Conservation (phyloP, 495 filamentous ascomycete genomes). For the Mycothermus thermophilus region DNA sequence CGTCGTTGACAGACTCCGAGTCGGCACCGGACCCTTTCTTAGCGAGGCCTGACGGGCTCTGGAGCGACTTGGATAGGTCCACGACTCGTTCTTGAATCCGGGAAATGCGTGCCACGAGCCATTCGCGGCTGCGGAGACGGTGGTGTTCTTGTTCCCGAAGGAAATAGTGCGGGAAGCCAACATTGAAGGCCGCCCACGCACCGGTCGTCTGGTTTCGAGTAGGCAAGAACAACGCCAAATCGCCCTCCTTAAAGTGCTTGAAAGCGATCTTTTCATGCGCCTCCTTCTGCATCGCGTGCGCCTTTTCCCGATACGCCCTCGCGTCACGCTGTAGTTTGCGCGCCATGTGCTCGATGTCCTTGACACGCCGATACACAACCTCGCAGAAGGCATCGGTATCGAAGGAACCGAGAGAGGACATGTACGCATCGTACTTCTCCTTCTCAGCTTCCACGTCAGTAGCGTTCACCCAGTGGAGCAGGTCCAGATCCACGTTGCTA, state of each 20-base stretch:
- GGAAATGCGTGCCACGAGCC: constrained; percentile 85
- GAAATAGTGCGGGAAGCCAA: constrained; percentile 93
- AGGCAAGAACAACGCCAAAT: constrained; percentile 88
- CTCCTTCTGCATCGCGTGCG: constrained; percentile 70
- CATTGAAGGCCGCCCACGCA: constrained; percentile 97
- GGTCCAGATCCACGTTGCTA: constrained; percentile 45
- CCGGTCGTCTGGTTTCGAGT: constrained; percentile 86
- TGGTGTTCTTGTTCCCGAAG: constrained; percentile 84
- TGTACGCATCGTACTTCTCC: constrained; percentile 54
- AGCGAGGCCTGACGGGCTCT: constrained; percentile 7
- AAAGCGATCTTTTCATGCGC: constrained; percentile 95
- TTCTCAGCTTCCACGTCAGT: constrained; percentile 51
- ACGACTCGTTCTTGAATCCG: constrained; percentile 89
- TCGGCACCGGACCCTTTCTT: constrained; percentile 15
- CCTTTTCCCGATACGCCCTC: constrained; percentile 73
- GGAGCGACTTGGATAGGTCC: constrained; percentile 64
- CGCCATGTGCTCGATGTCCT: constrained; percentile 77
- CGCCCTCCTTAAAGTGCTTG: constrained; percentile 88
- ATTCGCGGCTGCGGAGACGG: constrained; percentile 68
- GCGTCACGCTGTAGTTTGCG: constrained; percentile 85
- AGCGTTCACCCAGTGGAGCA: constrained; percentile 67
- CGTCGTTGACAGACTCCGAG: constrained; percentile 32
- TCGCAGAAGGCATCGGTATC: constrained; percentile 74
- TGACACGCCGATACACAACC: constrained; percentile 67
- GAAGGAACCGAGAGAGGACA: constrained; percentile 56